Conservation (phyloP, 2,329 filamentous ascomycete species). For the Colletotrichum sp. region DNA sequence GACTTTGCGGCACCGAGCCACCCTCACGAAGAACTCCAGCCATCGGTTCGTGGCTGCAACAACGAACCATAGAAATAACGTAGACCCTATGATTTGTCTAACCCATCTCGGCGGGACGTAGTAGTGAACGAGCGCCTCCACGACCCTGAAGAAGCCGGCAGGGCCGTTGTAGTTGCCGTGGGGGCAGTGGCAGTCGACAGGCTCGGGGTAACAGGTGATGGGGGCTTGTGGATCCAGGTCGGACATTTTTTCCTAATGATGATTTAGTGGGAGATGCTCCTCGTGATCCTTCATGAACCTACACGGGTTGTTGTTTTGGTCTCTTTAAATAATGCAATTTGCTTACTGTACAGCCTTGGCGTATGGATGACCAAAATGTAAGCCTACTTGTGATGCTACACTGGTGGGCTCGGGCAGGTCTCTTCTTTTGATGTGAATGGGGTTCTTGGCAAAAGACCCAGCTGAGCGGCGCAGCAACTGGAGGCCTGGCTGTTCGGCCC, state of each 20-base stretch:
- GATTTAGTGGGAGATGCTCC: background rate
- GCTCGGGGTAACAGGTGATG: background rate
- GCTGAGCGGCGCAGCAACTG: background rate
- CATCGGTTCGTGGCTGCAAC: background rate
- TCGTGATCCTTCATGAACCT: background rate
- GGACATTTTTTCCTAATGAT: background rate
- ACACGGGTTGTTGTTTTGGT: background rate
- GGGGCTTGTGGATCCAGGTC: background rate
- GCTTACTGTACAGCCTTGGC: background rate
- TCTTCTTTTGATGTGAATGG: background rate
- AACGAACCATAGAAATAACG: background rate
- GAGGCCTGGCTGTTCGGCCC: background rate
- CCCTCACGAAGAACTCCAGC: background rate
- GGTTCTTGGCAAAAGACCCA: background rate
- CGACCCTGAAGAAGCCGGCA: background rate
- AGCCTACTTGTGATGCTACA: background rate
- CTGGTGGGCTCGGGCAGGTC: background rate
- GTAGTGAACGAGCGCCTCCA: background rate
- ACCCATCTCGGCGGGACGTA: background rate
- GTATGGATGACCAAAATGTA: background rate
- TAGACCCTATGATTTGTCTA: background rate
- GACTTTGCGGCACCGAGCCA: background rate
- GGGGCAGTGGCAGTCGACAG: background rate
- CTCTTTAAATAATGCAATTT: background rate
- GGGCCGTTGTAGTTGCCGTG: background rate